Base-by-base conservation (phyloP, 805 yeast genomes). In the Starmerella kuoi region DNA sequence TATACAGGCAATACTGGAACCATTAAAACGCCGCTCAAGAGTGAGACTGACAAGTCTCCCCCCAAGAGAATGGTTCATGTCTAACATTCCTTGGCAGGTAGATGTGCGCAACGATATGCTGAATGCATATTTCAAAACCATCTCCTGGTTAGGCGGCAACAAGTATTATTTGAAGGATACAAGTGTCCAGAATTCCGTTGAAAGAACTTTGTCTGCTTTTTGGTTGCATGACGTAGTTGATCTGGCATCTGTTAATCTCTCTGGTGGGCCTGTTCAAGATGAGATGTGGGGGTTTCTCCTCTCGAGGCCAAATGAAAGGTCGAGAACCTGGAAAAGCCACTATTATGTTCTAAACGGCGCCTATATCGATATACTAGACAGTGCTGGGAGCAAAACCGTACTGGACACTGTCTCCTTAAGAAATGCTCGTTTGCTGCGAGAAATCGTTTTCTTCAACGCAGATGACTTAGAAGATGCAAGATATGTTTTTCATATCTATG, bases 51-150 rank as follows among this genome's bases (percentile, higher is more conserved):
- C 86, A 0, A 62, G 68, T 6, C 57, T 83, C 18, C 93, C 93
- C 0, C 87, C 79, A 14, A 72, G 67, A 46, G 50, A 70, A 0
- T 51, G 70, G n/a, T 82, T 81, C 55, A 49, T 65, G 15, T 68
- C 75, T 2, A 70, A 74, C 5, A 61, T 76, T 1, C 94, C 94
- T 0, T 55, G 63, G 9, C 77, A 74, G 48, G 76, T 84, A 9
- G 88, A 80, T 46, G 50, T 58, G 4, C 68, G 94, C 46, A 66
- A 76, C 49, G 62, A 61, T 14, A 63, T 65, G 42, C 58, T 84
- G 22, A 75, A 72, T 46, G 70, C 69, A 17, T 83, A 77, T 56
- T 48, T 51, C 39, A 6, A 11, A 5, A 18, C 41, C n/a, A 20
- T 46, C 9, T 27, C 26, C n/a, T 43, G 31, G 33, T 38, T 48